Evolutionary conservation across 2,329 filamentous ascomycete genomes (phyloP), one percentile per base, ranked within the genome.

Genomic region (Paracorniculantispora psalliotae): DNA sequence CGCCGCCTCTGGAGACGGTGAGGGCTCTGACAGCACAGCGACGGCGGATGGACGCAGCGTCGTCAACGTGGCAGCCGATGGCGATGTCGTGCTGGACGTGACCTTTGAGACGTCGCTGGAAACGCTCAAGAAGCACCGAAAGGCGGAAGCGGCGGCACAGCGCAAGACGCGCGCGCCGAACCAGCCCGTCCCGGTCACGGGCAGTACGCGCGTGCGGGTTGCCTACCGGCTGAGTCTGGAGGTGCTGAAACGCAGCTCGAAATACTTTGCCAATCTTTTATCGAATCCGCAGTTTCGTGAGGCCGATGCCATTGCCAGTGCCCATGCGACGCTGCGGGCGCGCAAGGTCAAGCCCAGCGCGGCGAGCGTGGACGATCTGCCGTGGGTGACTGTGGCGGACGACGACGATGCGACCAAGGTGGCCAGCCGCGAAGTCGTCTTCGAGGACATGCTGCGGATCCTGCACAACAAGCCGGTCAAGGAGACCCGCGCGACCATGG

Each of bases 241-340:
- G 13, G 74, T 74, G 0, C 75, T 92, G 35, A 82, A 79, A 70
- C 76, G 77, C 62, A 78, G 83, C 61, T 91, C 88, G 5, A 82
- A 81, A 59, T 92, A 91, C 71, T 92, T 92, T 69, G 79, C 79
- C 58, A 84, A 83, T 59, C 78, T 92, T 17, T 77, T 92, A 2
- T 81, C 83, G 10, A 82, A 86, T 62, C 77, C 77, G 2, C 76
- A 83, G 58, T 90, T 91, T 68, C 75, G 80, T 57, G 87, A 92
- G 73, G 82, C 83, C 8, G 77, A 78, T 50, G 69, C 78, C 37
- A 76, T 91, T 43, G 71, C 77, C 12, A 74, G 76, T 2, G 74
- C 76, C 6, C 79, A 88, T 46, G 75, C 73, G 5, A 70, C 72
- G 3, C 76, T 91, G 17, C 71, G 74, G 2, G 66, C 78, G 9